Conservation (phyloP, 208 protist species). For the Crithidia fasciculata region DNA sequence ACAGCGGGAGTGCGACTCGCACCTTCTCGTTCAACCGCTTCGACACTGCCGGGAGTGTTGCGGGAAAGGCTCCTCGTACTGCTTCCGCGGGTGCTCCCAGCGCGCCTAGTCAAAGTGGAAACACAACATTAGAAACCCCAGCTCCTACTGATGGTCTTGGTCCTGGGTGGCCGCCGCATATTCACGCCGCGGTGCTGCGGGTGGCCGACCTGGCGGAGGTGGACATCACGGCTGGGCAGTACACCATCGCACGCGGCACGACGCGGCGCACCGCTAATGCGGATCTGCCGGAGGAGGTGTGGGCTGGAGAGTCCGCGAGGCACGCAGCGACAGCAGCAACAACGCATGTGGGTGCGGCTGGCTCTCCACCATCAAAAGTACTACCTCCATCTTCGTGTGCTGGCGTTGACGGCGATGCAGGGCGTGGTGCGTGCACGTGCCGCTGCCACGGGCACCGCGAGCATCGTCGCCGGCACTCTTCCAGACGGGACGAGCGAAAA, state of each 20-base stretch:
- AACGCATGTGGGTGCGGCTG: neutral
- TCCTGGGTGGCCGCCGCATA: slow-evolving; percentile 17
- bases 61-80: too few relatives aligned
- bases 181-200: slow-evolving; percentile 33
- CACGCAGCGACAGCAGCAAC: neutral
- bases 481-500: neutral
- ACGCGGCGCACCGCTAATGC: slow-evolving; percentile 19
- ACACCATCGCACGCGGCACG: slow-evolving; percentile 12
- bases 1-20: too few relatives aligned
- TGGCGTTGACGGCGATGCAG: neutral
- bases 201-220: slow-evolving; percentile 53
- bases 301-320: neutral
- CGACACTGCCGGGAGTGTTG: too few relatives aligned
- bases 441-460: neutral
- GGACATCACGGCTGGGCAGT: slow-evolving; percentile 60
- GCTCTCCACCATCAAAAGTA: too few relatives aligned
- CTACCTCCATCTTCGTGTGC: too few relatives aligned
- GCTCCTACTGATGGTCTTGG: too few relatives aligned
- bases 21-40: too few relatives aligned
- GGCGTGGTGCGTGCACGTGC: neutral
- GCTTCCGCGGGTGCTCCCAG: too few relatives aligned
- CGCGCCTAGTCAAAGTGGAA: too few relatives aligned
- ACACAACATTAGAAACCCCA: too few relatives aligned
- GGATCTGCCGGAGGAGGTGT: slow-evolving; percentile 17
- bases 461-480: neutral